Conservation (phyloP, 768 basidiomycete genomes). For the Leccinum rimulosum region DNA sequence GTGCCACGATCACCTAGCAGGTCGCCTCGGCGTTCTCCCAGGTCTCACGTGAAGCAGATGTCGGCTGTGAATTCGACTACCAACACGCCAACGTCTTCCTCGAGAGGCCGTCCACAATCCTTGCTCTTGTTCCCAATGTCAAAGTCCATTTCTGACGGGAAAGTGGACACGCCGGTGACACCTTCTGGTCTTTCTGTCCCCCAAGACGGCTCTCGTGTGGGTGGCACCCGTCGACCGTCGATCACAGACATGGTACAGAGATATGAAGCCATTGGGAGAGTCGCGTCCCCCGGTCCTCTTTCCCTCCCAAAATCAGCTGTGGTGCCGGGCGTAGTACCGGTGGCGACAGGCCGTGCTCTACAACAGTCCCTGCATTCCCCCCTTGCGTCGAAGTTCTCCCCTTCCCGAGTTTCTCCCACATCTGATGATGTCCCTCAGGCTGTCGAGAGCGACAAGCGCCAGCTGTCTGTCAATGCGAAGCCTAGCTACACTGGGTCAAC, state of each 20-base stretch:
- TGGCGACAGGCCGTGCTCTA: constrained; percentile 19
- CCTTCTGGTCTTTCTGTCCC: constrained; percentile 46
- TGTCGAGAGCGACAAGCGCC: constrained; percentile 24
- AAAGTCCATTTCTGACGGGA: constrained; percentile 41
- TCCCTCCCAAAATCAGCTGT: constrained; percentile 33
- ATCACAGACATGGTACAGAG: constrained; percentile 85
- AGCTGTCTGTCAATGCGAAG: constrained; percentile 6
- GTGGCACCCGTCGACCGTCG: constrained; percentile 57
- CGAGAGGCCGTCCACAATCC: constrained; percentile 74
- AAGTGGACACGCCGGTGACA: constrained; percentile 29
- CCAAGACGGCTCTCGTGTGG: constrained; percentile 42
- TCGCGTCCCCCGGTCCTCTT: constrained; percentile 28
- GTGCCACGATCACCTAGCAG: constrained; percentile 27
- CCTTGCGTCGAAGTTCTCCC: constrained; percentile 19
- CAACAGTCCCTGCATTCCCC: constrained; percentile 26
- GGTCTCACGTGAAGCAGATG: constrained; percentile 31
- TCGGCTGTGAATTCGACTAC: constrained; percentile 25
- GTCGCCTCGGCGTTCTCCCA: constrained; percentile 30
- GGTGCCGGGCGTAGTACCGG: constrained; percentile 11
- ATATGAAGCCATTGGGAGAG: constrained; percentile 63
- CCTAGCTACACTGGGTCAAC: constrained; percentile 18
- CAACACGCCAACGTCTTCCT: constrained; percentile 29
- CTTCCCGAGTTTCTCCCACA: constrained; percentile 18
- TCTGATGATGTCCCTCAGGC: constrained; percentile 9
- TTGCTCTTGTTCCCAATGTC: constrained; percentile 65